Evolutionary conservation across 208 protist genomes (phyloP), one percentile per base, ranked within the genome.

Genomic region (Trypanosoma brucei): DNA sequence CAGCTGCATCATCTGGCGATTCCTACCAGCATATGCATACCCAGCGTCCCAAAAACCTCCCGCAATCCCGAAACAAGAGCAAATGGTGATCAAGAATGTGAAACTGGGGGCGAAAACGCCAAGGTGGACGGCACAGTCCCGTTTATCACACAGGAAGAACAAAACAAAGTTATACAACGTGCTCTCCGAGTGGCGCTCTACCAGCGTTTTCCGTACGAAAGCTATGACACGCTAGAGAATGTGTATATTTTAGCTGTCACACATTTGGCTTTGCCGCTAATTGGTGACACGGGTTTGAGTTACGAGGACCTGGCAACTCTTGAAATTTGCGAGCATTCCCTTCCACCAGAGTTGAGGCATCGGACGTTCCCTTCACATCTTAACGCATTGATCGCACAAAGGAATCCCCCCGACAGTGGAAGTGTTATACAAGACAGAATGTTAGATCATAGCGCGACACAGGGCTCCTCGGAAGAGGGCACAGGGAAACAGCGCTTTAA

Each of bases 321-420:
- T 13, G 69, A 68, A 22, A 62, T 68, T 36, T 64, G 72, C 36
- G 36, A 78, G 52, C 65, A 61, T 42, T 79, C 83, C 58, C 59
- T 87, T 7, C 76, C 76, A 3, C 57, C 65, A 5, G 75, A 82
- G 56, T 72, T 78, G 40, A 72, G 72, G 3, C 74, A 65, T 51
- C 78, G 84, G 45, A 87, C 84, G 45, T 81, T 83, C 40, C 71
- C 78, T 9, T 91, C 84, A 2, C 81, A 91, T 59, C 52, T 91
- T 4, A 82, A 78, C 55, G 58, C 49, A 0, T 45, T 82, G 1
- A 60, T 87, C 0, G 62, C 55, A n/a, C 46, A 46, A 46, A 35
- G 5, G 38, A 37, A 22, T 46, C 42, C 40, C 45, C 31, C 13
- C 44, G 52, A 31, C 31, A 44, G n/a, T 59, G 5, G 2, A 62